Percentiles rank a stretch among this genome's conserved stretches.
Evolutionary conservation across 179 eudicot genomes (phyloP).

Genomic region (Silene coronaria): DNA sequence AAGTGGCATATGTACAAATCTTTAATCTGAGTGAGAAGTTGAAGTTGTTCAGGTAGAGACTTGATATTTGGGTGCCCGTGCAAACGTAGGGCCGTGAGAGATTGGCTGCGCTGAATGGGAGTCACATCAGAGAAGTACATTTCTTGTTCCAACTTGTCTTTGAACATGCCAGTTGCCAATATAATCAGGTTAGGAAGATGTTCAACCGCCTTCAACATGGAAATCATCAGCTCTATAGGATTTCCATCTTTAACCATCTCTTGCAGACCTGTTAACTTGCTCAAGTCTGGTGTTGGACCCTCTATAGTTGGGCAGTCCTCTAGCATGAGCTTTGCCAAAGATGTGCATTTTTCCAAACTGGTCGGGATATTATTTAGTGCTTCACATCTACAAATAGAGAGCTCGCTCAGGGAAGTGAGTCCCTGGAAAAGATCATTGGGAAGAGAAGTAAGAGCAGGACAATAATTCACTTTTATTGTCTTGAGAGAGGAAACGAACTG

Average conservation of each 20-base stretch:
- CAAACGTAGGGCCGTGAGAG: background rate
- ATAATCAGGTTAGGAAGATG: background rate
- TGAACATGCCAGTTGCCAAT: background rate
- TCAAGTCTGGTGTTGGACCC: background rate
- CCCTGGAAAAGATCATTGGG: slow-evolving; percentile 7
- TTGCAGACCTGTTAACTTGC: background rate
- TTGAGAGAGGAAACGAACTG: background rate
- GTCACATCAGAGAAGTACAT: background rate
- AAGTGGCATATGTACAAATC: background rate
- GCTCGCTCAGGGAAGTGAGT: background rate
- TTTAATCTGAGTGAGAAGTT: background rate
- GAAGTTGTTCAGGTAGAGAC: slow-evolving; percentile 2
- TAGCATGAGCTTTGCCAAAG: background rate
- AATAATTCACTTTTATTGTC: background rate
- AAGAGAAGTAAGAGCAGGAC: slow-evolving; percentile 1
- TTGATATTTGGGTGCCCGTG: background rate
- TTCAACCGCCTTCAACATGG: slow-evolving; percentile 2
- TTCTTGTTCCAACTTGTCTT: background rate
- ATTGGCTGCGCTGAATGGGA: background rate
- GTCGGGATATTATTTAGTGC: background rate
- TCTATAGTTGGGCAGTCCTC: background rate
- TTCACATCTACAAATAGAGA: background rate
- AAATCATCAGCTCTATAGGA: background rate
- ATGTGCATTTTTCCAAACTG: background rate
- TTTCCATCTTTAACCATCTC: background rate